Conservation (phyloP, 1,284 basidiomycete species). For the Fistulinella cinereoalba region DNA sequence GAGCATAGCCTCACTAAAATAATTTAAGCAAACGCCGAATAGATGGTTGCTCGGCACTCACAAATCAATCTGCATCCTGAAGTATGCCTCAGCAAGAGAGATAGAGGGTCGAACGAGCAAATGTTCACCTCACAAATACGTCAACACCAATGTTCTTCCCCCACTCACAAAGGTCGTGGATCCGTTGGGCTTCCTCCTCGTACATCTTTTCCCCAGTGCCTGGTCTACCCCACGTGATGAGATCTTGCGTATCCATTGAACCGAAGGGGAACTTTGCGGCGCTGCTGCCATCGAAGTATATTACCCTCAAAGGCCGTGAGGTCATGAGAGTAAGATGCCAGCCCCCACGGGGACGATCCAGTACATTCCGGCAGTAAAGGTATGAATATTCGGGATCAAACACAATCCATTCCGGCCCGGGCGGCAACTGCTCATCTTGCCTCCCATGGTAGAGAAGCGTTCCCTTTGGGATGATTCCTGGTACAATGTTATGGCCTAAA, state of each 20-base stretch:
- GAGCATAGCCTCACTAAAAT: constrained; percentile 48
- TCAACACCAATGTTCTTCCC: constrained; percentile 36
- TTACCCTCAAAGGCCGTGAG: constrained; percentile 37
- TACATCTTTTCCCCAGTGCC: constrained; percentile 7
- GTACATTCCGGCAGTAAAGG: constrained; percentile 31
- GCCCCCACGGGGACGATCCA: constrained; percentile 19
- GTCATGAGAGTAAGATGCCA: constrained; percentile 40
- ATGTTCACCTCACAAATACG: constrained; percentile 24
- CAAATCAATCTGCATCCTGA: background rate
- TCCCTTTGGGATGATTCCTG: constrained; percentile 39
- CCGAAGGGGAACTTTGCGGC: constrained; percentile 38
- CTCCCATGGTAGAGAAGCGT: constrained; percentile 44
- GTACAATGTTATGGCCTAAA: constrained; percentile 44
- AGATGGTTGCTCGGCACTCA: background rate
- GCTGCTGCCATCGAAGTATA: constrained; percentile 47
- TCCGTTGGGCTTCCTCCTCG: constrained; percentile 30
- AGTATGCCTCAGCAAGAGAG: background rate
- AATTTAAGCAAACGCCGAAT: background rate
- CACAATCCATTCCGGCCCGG: constrained; percentile 40
- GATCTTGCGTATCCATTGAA: constrained; percentile 43
- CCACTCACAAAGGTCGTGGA: constrained; percentile 37
- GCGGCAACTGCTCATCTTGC: constrained; percentile 26
- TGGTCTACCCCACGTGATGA: constrained; percentile 37
- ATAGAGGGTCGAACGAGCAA: background rate
- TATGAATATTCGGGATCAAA: constrained; percentile 46